phyloP scores from a whole-genome alignment of 2,329 filamentous ascomycete genomes.

The Fusarium subglutinans region DNA sequence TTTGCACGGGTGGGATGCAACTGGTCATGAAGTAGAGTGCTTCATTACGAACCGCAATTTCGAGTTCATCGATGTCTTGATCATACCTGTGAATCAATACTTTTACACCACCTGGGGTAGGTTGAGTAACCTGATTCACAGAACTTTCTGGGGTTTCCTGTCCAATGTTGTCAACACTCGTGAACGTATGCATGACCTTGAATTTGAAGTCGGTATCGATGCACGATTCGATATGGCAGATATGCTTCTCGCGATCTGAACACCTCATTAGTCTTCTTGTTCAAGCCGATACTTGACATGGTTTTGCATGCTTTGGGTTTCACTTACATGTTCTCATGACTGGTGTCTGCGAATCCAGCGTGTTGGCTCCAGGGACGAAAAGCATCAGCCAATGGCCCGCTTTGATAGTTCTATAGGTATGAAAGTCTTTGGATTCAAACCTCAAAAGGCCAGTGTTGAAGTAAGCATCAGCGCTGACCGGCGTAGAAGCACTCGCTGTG shows the following conservation, averaged over 20 bases:
- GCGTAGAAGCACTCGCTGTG: not conserved
- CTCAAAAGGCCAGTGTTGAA: slow-evolving; percentile 22
- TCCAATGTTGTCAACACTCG: not conserved
- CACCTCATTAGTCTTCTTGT: not conserved
- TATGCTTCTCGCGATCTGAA: slow-evolving; percentile 29
- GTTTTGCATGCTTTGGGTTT: not conserved
- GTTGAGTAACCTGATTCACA: not conserved
- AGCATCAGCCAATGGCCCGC: slow-evolving; percentile 32
- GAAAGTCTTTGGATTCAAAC: slow-evolving; percentile 23
- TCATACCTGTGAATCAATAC: slow-evolving; percentile 39
- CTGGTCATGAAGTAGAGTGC: slow-evolving; percentile 60
- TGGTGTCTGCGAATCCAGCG: not conserved
- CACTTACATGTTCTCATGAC: slow-evolving; percentile 24
- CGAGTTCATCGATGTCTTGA: slow-evolving; percentile 39
- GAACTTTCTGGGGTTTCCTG: not conserved
- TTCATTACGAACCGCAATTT: not conserved
- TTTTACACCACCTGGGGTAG: slow-evolving; percentile 14
- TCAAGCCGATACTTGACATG: not conserved
- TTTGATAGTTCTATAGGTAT: slow-evolving; percentile 20
- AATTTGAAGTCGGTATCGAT: slow-evolving; percentile 11
- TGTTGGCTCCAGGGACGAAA: not conserved
- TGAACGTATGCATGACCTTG: slow-evolving; percentile 16
- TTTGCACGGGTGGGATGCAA: slow-evolving; percentile 67
- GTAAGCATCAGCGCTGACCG: slow-evolving; percentile 17
- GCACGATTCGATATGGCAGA: slow-evolving; percentile 27